phyloP scores from a whole-genome alignment of 352 stramenopile species.

The Pythium apleroticum region DNA sequence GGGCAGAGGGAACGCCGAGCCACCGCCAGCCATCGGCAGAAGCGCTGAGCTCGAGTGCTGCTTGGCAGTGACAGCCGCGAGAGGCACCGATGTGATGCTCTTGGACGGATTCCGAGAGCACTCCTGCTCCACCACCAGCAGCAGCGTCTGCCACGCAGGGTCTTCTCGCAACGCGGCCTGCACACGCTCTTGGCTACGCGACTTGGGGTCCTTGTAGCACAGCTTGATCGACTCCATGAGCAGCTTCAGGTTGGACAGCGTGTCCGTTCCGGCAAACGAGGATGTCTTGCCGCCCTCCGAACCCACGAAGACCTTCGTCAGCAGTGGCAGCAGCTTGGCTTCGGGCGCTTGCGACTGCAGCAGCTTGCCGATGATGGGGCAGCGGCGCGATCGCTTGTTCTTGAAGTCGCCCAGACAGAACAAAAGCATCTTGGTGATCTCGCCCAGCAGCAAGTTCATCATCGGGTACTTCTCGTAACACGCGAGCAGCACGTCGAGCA shows the following conservation, averaged over 20 bases:
- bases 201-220: conserved; percentile 76
- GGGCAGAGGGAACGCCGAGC: not conserved
- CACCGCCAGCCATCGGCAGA: not conserved
- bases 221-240: conserved; percentile 77
- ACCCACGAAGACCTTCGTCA: conserved; percentile 62
- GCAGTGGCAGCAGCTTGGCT: conserved; percentile 52
- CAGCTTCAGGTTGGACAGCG: conserved; percentile 78
- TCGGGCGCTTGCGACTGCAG: conserved; percentile 53
- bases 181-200: conserved; percentile 68
- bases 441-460: conserved; percentile 70
- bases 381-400: conserved; percentile 79
- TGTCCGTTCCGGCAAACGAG: conserved; percentile 55
- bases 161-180: conserved; percentile 50
- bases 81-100: conserved; percentile 52
- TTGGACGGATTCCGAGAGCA: conserved; percentile 42
- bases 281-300: conserved; percentile 37
- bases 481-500: conserved; percentile 65
- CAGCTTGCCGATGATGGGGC: conserved; percentile 74
- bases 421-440: conserved; percentile 85
- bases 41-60: conserved; percentile 5
- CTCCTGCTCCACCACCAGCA: conserved; percentile 54
- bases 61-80: conserved; percentile 18
- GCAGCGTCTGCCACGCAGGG: conserved; percentile 53
- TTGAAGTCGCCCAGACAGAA: conserved; percentile 88
- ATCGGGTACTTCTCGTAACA: conserved; percentile 85